phyloP scores from a whole-genome alignment of 495 filamentous ascomycete genomes.

The Rusavskia elegans region DNA sequence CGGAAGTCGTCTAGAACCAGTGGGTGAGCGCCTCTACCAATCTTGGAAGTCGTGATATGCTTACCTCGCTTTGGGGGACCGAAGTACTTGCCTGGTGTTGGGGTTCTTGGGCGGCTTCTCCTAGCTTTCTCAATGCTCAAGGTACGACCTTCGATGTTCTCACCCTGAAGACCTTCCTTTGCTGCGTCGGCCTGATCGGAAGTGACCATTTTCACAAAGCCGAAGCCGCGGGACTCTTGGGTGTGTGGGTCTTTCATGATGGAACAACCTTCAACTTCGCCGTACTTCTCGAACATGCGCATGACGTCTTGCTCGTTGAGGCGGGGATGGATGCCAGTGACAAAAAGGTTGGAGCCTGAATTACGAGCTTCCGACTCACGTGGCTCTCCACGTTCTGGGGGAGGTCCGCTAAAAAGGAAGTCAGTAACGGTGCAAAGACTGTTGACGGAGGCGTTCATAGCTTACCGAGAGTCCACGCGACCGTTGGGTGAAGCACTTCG shows the following conservation, averaged over 20 bases:
- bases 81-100: constrained; percentile 97
- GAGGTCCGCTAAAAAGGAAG: constrained; percentile 15
- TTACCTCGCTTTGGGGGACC: constrained; percentile 95
- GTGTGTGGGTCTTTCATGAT: constrained; percentile 99
- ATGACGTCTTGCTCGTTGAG: constrained; percentile 81
- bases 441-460: background rate
- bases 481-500: constrained; percentile 63
- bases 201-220: constrained; percentile 97
- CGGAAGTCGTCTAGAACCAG: constrained; percentile 37
- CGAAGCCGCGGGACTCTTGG: constrained; percentile 96
- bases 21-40: constrained; percentile 5
- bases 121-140: constrained; percentile 98
- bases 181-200: constrained; percentile 88
- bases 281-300: constrained; percentile 95
- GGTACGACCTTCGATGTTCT: constrained; percentile 87
- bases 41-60: constrained; percentile 13
- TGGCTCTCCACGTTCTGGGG: constrained; percentile 37
- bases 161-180: constrained; percentile 89
- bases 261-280: constrained; percentile 95
- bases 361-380: constrained; percentile 74
- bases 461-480: constrained; percentile 59
- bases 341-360: constrained; percentile 94
- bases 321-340: constrained; percentile 93
- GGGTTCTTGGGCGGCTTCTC: constrained; percentile 82
- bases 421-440: constrained; percentile 13